These are phyloP conservation scores for Clonostachys byssicola DNA, from an alignment of 2,329 filamentous ascomycete species.

Conservation along the genomic window DNA sequence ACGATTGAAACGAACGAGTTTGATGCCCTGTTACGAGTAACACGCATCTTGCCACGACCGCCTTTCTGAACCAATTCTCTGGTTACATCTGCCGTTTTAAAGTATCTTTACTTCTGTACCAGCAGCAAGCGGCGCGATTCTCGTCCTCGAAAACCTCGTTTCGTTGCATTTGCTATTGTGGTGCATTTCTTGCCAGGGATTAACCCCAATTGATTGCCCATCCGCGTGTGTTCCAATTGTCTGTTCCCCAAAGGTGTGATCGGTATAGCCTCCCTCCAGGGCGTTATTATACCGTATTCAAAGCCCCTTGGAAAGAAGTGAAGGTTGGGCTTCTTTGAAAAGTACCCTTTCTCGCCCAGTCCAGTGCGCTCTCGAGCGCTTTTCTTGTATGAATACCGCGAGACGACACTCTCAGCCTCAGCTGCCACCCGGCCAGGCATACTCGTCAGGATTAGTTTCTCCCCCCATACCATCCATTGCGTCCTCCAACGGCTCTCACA, in stretches of 20 bases:
- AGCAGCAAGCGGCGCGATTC: too few species aligned
- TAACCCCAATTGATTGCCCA: background rate
- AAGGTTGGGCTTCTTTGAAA: too few species aligned
- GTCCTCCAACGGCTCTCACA: slow-evolving; percentile 46
- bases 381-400: slow-evolving; percentile 63
- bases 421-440: slow-evolving; percentile 54
- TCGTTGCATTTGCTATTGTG: too few species aligned
- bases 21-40: slow-evolving; percentile 20
- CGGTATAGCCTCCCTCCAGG: too few species aligned
- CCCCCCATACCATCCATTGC: slow-evolving; percentile 74
- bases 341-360: too few species aligned
- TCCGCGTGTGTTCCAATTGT: too few species aligned
- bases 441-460: slow-evolving; percentile 68
- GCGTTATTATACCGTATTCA: too few species aligned
- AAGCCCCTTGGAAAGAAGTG: too few species aligned
- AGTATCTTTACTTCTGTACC: slow-evolving; percentile 40
- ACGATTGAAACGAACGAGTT: slow-evolving; percentile 16
- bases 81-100: slow-evolving; percentile 34
- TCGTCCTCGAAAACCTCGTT: too few species aligned
- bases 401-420: slow-evolving; percentile 65
- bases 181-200: too few species aligned
- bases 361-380: slow-evolving; percentile 41
- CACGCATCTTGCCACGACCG: slow-evolving; percentile 9
- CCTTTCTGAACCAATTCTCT: slow-evolving; percentile 1
- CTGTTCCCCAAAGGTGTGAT: too few species aligned